Conservation (phyloP, 345 rosid genomes). For the Salix caprea region DNA sequence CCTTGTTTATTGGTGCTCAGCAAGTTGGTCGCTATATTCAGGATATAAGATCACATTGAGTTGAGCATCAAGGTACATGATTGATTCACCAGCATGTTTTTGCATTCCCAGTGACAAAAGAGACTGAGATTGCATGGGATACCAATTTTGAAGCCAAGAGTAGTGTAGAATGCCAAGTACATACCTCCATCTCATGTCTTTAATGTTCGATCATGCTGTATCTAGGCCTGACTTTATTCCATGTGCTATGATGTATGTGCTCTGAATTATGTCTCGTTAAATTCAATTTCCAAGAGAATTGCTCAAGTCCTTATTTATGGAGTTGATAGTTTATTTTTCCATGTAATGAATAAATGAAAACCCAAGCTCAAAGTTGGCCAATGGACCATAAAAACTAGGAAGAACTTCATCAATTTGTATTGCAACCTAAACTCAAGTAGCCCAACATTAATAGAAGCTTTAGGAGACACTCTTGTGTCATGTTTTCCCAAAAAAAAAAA, state of each 20-base stretch:
- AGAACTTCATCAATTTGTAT: no score
- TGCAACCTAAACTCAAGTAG: no score
- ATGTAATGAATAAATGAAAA: no score
- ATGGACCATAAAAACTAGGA: no score
- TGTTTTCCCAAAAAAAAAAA: no score
- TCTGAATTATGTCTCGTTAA: background rate
- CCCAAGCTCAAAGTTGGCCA: no score
- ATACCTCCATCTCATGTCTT: background rate
- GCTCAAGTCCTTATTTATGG: background rate
- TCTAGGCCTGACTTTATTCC: background rate
- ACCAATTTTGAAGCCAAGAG: constrained; percentile 15
- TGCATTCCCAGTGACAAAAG: background rate
- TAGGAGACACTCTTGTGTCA: no score
- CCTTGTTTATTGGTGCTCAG: constrained; percentile 70
- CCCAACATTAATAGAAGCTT: no score
- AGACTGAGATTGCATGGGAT: constrained; percentile 2
- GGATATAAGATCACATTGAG: constrained; percentile 62
- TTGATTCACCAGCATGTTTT: constrained; percentile 1
- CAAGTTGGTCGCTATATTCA: constrained; percentile 66
- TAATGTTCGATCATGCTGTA: background rate
- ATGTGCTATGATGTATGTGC: background rate
- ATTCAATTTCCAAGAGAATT: background rate
- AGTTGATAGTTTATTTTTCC: no score
- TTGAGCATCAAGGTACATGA: constrained; percentile 6
- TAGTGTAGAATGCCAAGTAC: background rate